Base-by-base conservation (phyloP, 2,329 filamentous ascomycete genomes). In the Cercospora sp. region DNA sequence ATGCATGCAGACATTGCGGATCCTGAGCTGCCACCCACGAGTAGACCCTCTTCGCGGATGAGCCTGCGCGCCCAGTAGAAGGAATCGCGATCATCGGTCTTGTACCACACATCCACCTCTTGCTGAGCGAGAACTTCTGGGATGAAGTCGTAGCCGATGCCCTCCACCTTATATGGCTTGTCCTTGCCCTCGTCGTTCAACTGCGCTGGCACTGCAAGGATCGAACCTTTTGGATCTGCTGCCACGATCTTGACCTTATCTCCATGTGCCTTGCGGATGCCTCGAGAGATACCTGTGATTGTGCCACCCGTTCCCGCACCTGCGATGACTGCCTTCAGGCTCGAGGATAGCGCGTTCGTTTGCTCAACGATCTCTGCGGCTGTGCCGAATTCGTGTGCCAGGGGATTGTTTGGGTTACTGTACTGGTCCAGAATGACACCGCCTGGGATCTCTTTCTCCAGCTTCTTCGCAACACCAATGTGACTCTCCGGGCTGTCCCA, bases 401-500 rank as follows among this genome's bases (percentile, higher is more conserved):
- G 84, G 58, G 95, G 95, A 82, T 99, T 99, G 80, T 98, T 91
- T 66, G 83, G 80, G 80, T 99, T 99, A 70, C 88, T 88, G 82
- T 99, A 99, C 83, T 99, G 95, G 79, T 99, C 94, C 70, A 99
- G 85, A 76, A 99, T 99, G 80, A 98, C 93, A 13, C 94, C 94
- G 77, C 97, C 97, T 45, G 95, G 95, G 40, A 99, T 90, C 83
- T 99, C 95, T 83, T 97, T 97, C 77, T 97, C 89, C 67, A 99
- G 85, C 61, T 93, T 89, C 75, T 88, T 89, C 12, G 95, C 95
- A 66, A 99, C 95, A 66, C 95, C 95, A 76, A 99, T 99, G 80
- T 99, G 95, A 65, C 92, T 96, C 83, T 99, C 95, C 65, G 95
- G 95, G 45, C 89, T 90, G 81, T 99, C 95, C 85, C 89, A 98